Percentiles rank a stretch among this genome's conserved stretches.
phyloP scores from a whole-genome alignment of 306 rosid species.

The Vicia villosa region DNA sequence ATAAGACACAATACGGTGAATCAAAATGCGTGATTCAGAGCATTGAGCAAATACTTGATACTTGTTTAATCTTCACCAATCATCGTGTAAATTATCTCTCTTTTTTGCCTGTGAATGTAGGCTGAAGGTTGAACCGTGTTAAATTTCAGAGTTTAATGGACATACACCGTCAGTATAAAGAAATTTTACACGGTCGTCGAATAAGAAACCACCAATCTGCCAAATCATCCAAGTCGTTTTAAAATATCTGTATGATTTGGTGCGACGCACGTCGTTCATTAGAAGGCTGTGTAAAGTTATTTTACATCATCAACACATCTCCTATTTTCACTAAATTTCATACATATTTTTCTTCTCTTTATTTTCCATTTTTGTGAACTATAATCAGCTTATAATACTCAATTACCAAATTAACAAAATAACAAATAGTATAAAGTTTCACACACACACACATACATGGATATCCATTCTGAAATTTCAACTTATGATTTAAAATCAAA shows the following conservation, averaged over 20 bases:
- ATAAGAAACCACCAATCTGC: too few species aligned
- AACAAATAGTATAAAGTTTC: constrained; percentile 7
- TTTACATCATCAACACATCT: too few species aligned
- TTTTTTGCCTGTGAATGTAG: not conserved
- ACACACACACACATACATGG: not conserved
- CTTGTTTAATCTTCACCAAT: not conserved
- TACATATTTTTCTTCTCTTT: not conserved
- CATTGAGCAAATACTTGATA: constrained; percentile 6
- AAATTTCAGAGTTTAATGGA: too few species aligned
- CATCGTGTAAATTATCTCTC: not conserved
- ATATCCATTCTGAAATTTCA: not conserved
- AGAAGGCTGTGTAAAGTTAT: too few species aligned
- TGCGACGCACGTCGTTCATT: too few species aligned
- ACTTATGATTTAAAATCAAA: not conserved
- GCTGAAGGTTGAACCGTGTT: not conserved
- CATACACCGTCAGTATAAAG: too few species aligned
- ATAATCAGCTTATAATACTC: constrained; percentile 4
- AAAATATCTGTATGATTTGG: too few species aligned
- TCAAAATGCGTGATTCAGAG: not conserved
- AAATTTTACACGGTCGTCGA: too few species aligned
- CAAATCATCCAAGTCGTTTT: too few species aligned
- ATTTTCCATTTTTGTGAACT: constrained; percentile 15
- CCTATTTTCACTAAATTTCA: not conserved
- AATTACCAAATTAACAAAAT: constrained; percentile 22
- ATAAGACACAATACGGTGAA: not conserved